Evolutionary conservation across 2,329 filamentous ascomycete genomes (phyloP).

Genomic region (Aspergillus sp.): DNA sequence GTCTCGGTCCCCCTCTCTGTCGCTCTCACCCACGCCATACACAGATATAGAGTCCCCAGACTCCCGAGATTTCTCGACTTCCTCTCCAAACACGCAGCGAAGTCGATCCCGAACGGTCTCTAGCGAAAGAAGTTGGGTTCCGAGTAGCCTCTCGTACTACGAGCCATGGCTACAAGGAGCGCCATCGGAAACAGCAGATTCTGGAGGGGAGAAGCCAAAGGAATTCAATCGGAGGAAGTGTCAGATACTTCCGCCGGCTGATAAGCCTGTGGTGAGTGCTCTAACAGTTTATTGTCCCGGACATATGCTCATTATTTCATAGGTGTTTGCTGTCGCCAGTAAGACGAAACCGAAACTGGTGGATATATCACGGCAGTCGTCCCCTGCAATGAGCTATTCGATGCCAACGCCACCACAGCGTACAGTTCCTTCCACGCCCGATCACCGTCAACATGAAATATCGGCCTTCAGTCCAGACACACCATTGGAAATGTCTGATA

Average conservation of each 20-base stretch:
- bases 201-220: slow-evolving; percentile 23
- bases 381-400: slow-evolving; percentile 26
- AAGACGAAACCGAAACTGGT: slow-evolving; percentile 39
- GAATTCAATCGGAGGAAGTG: slow-evolving; percentile 35
- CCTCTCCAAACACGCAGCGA: slow-evolving; percentile 27
- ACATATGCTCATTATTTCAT: slow-evolving; percentile 7
- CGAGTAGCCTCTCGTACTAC: slow-evolving; percentile 37
- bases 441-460: slow-evolving; percentile 35
- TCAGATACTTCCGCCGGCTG: slow-evolving; percentile 32
- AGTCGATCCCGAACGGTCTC: slow-evolving; percentile 35
- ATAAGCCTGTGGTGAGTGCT: slow-evolving; percentile 26
- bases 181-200: slow-evolving; percentile 29
- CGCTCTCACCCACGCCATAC: slow-evolving; percentile 8
- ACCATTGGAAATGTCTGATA: slow-evolving; percentile 36
- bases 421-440: slow-evolving; percentile 34
- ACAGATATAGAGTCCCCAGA: slow-evolving; percentile 13
- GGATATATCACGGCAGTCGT: slow-evolving; percentile 39
- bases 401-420: slow-evolving; percentile 26
- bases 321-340: slow-evolving; percentile 37
- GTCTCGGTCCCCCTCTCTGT: not conserved
- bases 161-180: slow-evolving; percentile 40
- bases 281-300: not conserved
- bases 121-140: slow-evolving; percentile 39
- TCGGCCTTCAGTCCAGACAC: slow-evolving; percentile 43
- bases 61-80: slow-evolving; percentile 15